Evolutionary conservation across 805 yeast species (phyloP), one percentile per base, ranked within the genome.

Genomic region (Suhomyces sp.): DNA sequence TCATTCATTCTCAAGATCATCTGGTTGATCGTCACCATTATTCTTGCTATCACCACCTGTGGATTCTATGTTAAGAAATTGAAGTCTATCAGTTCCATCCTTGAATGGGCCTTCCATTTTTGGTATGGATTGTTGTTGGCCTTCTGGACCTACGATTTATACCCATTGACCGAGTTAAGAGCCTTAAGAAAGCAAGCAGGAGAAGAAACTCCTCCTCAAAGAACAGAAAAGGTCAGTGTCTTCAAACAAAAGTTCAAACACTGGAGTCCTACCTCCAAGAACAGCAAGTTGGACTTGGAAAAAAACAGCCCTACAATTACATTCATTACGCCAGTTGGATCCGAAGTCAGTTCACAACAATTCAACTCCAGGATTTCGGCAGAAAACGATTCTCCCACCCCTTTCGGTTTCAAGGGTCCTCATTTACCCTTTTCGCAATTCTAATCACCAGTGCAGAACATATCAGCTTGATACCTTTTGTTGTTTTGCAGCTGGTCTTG

Each of bases 101-200:
- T 54, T 23, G 60, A 54, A 32, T 54, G 60, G 60, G 31, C 38
- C n/a, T 51, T 54, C 49, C 58, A 54, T 37, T 46, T 53, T 33
- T 53, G 56, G 56, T 55, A 55, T 36, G 56, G 57, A 4, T 39
- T 51, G 16, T 42, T 55, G 22, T 33, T 53, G 37, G 56, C 52
- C 5, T 54, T 54, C 39, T 54, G 58, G 57, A 51, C 58, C 19
- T 54, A 53, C 32, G 60, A 53, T 33, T 47, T 54, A 29, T 51
- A 53, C 39, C 60, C 60, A 37, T 47, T 54, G 35, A 54, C 57
- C 10, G 60, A 54, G 28, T 39, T 43, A 26, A 20, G 47, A 10
- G 47, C 47, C 6, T 38, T 43, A 20, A 24, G 47, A n/a, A 39
- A 43, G 28, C 22, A 35, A 12, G 40, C 33, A n/a, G 15, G 15